Base-by-base conservation (phyloP, 805 yeast genomes). In the Candida bentonensis region DNA sequence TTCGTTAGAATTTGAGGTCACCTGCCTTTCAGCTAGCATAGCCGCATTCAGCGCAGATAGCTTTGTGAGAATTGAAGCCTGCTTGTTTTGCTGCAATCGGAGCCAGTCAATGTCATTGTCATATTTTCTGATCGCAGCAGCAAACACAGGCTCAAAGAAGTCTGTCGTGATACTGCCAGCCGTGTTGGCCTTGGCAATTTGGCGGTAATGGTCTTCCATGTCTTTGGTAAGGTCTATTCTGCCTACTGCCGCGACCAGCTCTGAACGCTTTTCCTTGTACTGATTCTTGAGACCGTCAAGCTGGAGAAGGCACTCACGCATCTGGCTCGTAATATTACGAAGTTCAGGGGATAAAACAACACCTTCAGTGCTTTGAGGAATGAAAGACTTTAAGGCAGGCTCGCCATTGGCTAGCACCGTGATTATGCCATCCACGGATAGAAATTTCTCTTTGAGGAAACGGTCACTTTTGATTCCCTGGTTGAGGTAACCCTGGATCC, bases 391-490 rank as follows among this genome's bases (percentile, higher is more conserved):
- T 21, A 66, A 47, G 4, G 55, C 50, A 21, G 49, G 43, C 22
- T 59, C 52, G 3, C 65, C 60, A 1, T 69, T 68, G 22, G 67
- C 64, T 47, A 69, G 70, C 3, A 72, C 58, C 33, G 58, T 61
- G 21, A 85, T 51, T 7, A 58, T 54, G 1, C 70, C 66, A 45
- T 68, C 72, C 41, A 82, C 65, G n/a, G 69, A 66, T 1, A 57
- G 50, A 49, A 76, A 73, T 41, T 73, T 72, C 2, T 61, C 56
- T 3, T 59, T 51, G 0, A 84, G 72, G 2, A 70, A 62, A 2
- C 58, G 58, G 58, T 87, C 95, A 5, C 92, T 82, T 2, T 63
- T 54, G 23, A 63, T 60, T 1, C 94, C 92, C 48, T 75, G 76
- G 1, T 54, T 51, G 15, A 82, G 57, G 53, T 78, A 79, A 2